phyloP scores from a whole-genome alignment of 805 yeast genomes.

The Candida germanica region DNA sequence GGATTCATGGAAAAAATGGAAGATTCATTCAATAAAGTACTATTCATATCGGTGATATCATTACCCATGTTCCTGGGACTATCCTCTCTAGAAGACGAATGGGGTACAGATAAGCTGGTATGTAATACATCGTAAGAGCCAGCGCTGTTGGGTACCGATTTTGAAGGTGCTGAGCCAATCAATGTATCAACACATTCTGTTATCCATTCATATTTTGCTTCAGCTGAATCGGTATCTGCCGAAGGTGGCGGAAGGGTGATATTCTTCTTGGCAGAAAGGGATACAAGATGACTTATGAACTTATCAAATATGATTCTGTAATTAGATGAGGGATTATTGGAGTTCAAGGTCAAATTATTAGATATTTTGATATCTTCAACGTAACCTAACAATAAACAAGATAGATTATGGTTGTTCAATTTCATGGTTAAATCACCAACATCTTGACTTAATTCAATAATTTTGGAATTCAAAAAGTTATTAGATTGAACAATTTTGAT shows the following conservation, averaged over 20 bases:
- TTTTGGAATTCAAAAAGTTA: conserved; percentile 28
- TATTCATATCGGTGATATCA: conserved; percentile 10
- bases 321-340: conserved; percentile 1
- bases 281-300: conserved; percentile 45
- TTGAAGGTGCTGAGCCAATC: conserved; percentile 9
- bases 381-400: conserved; percentile 46
- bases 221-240: conserved; percentile 17
- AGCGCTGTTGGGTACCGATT: background rate
- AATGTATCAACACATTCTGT: conserved; percentile 38
- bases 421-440: conserved; percentile 23
- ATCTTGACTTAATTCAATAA: conserved; percentile 23
- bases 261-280: conserved; percentile 43
- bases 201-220: conserved; percentile 33
- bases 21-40: conserved; percentile 23
- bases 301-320: conserved; percentile 31
- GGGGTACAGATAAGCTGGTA: conserved; percentile 11
- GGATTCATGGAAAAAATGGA: conserved; percentile 27
- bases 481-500: conserved; percentile 32
- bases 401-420: conserved; percentile 41
- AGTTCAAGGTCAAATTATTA: conserved; percentile 2
- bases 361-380: conserved; percentile 40
- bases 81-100: conserved; percentile 13
- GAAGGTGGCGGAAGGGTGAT: conserved; percentile 37
- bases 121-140: conserved; percentile 3
- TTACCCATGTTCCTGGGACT: conserved; percentile 10